Evolutionary conservation across 2,329 filamentous ascomycete species (phyloP), one percentile per base, ranked within the genome.

Genomic region (Dothiorella sarmentorum): DNA sequence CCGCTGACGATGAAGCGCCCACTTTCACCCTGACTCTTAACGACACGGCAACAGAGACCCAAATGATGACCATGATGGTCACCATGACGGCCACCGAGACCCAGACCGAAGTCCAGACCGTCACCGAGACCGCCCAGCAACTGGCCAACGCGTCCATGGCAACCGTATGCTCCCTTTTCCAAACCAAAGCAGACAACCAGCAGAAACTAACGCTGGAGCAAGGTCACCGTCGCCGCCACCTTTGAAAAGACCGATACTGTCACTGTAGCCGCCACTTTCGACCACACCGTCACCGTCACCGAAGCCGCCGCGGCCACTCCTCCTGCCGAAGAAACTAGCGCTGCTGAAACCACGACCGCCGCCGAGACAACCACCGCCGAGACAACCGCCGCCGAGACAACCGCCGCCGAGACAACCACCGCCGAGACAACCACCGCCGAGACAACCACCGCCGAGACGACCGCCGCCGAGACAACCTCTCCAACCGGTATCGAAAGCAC

Each of bases 41-140:
- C 9, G 13, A 29, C 22, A 58, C 38, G 26, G 17, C 27, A 15
- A 60, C 52, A 2, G 29, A 42, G 17, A 58, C 18, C 17, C 51
- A 55, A 24, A 55, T 49, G 58, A 44, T 56, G 43, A 59, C 42
- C 11, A 56, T 60, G 51, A 52, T 38, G n/a, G 38, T 56, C 22
- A 56, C 43, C 17, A 51, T 37, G 20, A 51, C 31, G 15, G 29
- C 38, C 18, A 47, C 37, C 9, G 59, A 49, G 26, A 60, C 53
- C n/a, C 26, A 42, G 24, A 53, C 49, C n/a, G 49, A 53, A 20
- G 22, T 53, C 22, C 49, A 53, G 29, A 53, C 42, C 15, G 26
- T 58, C 6, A 57, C 35, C n/a, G 53, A 49, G 24, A 58, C 59
- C 13, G 22, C 58, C n/a, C 52, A 37, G 43, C 15, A 42, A 27